Conservation (phyloP, 2,329 filamentous ascomycete genomes). For the Taxawa tesnikishii region DNA sequence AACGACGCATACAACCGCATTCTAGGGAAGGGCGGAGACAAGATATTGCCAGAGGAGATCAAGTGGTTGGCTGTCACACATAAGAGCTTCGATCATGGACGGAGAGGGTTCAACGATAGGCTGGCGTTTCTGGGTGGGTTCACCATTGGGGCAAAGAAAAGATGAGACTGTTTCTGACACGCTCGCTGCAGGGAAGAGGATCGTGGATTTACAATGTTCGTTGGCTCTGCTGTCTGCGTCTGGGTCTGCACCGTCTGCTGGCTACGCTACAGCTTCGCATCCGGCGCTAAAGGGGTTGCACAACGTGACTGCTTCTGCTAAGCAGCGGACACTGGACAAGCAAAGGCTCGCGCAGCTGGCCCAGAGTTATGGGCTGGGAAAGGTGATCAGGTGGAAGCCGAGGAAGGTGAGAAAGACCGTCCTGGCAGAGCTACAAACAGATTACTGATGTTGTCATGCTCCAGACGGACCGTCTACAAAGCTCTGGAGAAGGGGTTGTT, state of each 20-base stretch:
- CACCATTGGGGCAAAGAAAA: conserved; percentile 1
- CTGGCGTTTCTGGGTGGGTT: conserved; percentile 75
- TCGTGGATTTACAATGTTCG: conserved; percentile 52
- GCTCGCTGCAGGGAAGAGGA: conserved; percentile 43
- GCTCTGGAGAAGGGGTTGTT: conserved; percentile 64
- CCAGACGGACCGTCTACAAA: conserved; percentile 52
- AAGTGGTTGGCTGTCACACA: conserved; percentile 97
- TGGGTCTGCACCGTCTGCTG: conserved; percentile 6
- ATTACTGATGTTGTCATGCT: conserved; percentile 3
- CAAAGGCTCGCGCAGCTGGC: conserved; percentile 57
- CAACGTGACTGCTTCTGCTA: conserved; percentile 52
- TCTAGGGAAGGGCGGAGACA: conserved; percentile 60
- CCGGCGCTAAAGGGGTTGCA: conserved; percentile 59
- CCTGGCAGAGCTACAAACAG: too few relatives aligned
- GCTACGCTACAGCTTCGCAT: conserved; percentile 42
- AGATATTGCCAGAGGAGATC: conserved; percentile 72
- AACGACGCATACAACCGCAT: conserved; percentile 68
- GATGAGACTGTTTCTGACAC: conserved; percentile 9
- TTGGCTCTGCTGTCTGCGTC: conserved; percentile 45
- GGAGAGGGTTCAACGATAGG: conserved; percentile 87
- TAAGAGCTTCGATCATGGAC: conserved; percentile 94
- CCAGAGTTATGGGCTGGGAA: conserved; percentile 54
- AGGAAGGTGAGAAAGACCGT: conserved; percentile 62
- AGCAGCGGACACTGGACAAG: conserved; percentile 50
- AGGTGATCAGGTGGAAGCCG: conserved; percentile 81